These are phyloP conservation scores for Blastobotrys apis DNA, from an alignment of 1,139 yeast genomes.

Conservation along the genomic window DNA sequence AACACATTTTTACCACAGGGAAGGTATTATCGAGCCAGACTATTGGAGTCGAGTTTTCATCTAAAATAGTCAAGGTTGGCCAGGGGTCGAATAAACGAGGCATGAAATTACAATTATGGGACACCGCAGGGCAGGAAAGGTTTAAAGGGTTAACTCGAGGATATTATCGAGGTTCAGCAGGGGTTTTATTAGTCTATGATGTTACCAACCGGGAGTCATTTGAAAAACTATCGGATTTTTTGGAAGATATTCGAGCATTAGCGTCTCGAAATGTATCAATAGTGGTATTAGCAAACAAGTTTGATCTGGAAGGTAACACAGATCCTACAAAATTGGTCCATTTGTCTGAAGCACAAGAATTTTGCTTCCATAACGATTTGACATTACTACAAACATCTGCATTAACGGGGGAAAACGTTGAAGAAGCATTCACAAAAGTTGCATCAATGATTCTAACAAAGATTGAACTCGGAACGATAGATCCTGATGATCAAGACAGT, in stretches of 20 bases:
- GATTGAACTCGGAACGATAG: slow-evolving; percentile 43
- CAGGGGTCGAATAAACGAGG: slow-evolving; percentile 30
- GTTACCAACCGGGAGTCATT: slow-evolving; percentile 53
- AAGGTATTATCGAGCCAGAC: slow-evolving; percentile 40
- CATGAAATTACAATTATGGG: slow-evolving; percentile 53
- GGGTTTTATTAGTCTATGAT: slow-evolving; percentile 73
- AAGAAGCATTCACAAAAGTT: slow-evolving; percentile 50
- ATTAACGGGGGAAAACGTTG: slow-evolving; percentile 56
- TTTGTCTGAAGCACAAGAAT: slow-evolving; percentile 35
- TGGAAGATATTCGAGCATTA: slow-evolving; percentile 46
- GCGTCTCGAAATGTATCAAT: slow-evolving; percentile 41
- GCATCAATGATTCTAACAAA: slow-evolving; percentile 41
- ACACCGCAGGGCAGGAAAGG: slow-evolving; percentile 79
- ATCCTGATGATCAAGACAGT: slow-evolving; percentile 41
- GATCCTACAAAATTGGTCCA: slow-evolving; percentile 34
- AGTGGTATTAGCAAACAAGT: slow-evolving; percentile 48
- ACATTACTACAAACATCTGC: slow-evolving; percentile 46
- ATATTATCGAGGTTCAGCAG: slow-evolving; percentile 76
- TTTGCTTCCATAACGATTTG: slow-evolving; percentile 33
- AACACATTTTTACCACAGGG: slow-evolving; percentile 21
- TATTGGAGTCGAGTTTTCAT: slow-evolving; percentile 49
- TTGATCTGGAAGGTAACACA: slow-evolving; percentile 35
- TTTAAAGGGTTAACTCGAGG: slow-evolving; percentile 70
- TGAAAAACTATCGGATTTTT: slow-evolving; percentile 46
- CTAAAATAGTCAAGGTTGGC: slow-evolving; percentile 41